Percentiles rank a stretch among this genome's conserved stretches.
phyloP scores from a whole-genome alignment of 495 filamentous ascomycete genomes.

The Bacidia gigantensis region DNA sequence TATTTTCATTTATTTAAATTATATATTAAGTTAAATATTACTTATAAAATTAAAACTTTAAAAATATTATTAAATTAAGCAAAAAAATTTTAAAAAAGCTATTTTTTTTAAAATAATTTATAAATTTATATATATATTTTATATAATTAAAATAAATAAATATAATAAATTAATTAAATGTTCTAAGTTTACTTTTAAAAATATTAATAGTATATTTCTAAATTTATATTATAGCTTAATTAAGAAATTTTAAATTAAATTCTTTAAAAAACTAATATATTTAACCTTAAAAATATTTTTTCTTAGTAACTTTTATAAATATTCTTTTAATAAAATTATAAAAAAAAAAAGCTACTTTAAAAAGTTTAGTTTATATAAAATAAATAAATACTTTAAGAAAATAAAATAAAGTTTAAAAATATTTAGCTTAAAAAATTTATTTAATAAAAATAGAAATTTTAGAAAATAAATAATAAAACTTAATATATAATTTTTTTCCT shows the following conservation, averaged over 20 bases:
- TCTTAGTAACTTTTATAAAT: too few relatives aligned
- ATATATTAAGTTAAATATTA: neutral
- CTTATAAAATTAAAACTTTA: neutral
- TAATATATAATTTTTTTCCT: neutral
- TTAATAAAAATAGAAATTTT: neutral
- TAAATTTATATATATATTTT: too few relatives aligned
- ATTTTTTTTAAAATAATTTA: neutral
- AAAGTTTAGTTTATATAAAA: neutral
- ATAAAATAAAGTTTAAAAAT: neutral
- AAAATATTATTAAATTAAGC: neutral
- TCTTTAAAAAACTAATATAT: too few relatives aligned
- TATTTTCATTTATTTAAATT: neutral
- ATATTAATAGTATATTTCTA: neutral
- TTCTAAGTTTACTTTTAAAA: neutral
- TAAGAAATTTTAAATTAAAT: too few relatives aligned
- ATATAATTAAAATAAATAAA: neutral
- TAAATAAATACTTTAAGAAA: neutral
- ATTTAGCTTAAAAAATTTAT: neutral
- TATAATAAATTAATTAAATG: neutral
- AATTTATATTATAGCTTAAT: too few relatives aligned
- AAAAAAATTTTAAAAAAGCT: neutral
- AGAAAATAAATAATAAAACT: conserved; percentile 1
- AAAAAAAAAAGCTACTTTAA: too few relatives aligned
- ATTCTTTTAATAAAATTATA: neutral
- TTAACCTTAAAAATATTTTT: too few relatives aligned